Evolutionary conservation across 2,329 filamentous ascomycete species (phyloP), one percentile per base, ranked within the genome.

Genomic region (Aspergillus jensenii): DNA sequence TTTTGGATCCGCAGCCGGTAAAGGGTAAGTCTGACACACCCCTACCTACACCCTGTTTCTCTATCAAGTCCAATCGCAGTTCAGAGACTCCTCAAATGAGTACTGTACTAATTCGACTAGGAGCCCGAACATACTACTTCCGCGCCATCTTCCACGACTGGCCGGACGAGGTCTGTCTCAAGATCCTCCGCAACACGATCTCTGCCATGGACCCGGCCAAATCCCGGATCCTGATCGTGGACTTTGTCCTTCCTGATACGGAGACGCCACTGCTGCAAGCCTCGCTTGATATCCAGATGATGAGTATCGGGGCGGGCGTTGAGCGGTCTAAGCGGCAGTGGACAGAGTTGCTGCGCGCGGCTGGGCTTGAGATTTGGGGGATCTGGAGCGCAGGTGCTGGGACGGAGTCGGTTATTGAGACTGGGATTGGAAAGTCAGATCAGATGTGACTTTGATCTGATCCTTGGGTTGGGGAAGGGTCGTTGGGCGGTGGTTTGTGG

Each of bases 111-210:
- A 35, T 33, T 40, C 19, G 4, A 27, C n/a, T 41, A 70, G 71
- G 70, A 1, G 74, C 74, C 6, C 64, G 65, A 21, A 61, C 60
- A 2, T 76, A 76, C 62, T 75, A 73, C 58, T 72, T 76, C 56
- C 70, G 72, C 12, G 65, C 70, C 25, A 72, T 76, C 45, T 73
- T 74, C 58, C 73, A 76, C 44, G 71, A 76, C 61, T 76, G 73
- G 74, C 65, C 71, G 0, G 73, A 76, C 51, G 52, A 67, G 6
- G 62, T 69, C 27, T 73, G 69, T 51, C 65, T 65, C n/a, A 57
- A 62, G 41, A 74, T 76, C 27, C 54, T 76, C 21, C 51, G 50
- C 8, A 71, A 72, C 40, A 74, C 72, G 2, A 53, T 70, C 12
- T 59, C 65, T 5, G 70, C 72, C 11, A 73, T 76, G 68, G 66